These are phyloP conservation scores for Sanguinoderma infundibulare DNA, from an alignment of 1,284 basidiomycete species.

Conservation along the genomic window DNA sequence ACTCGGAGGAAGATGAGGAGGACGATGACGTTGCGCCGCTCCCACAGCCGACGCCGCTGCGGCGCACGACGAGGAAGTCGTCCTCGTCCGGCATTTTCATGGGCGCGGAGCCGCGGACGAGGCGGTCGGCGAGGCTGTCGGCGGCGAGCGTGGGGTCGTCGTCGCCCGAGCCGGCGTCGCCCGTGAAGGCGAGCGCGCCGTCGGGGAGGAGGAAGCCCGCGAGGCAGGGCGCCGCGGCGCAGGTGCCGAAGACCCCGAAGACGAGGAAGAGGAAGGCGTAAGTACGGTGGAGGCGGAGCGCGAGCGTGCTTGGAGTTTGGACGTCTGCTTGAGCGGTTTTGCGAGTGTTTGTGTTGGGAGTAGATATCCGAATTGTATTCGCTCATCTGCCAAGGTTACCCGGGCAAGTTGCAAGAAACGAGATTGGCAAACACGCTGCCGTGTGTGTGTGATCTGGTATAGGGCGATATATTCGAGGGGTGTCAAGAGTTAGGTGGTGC, in stretches of 20 bases:
- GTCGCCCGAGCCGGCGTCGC: conserved; percentile 33
- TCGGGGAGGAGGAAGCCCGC: conserved; percentile 16
- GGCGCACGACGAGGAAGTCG: conserved; percentile 29
- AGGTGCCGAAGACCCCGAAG: conserved; percentile 6
- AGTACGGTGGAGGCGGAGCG: too few species aligned
- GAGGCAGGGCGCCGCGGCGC: neutral
- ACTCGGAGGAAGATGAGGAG: conserved; percentile 55
- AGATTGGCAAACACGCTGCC: too few species aligned
- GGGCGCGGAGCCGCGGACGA: conserved; percentile 19
- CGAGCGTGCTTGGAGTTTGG: too few species aligned
- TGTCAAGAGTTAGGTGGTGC: too few species aligned
- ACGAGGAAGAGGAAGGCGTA: conserved; percentile 26
- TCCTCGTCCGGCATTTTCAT: conserved; percentile 24
- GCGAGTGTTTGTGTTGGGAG: neutral
- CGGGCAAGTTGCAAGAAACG: too few species aligned
- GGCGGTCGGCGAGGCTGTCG: conserved; percentile 28
- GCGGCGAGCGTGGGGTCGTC: conserved; percentile 31
- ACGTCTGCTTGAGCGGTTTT: too few species aligned
- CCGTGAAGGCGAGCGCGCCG: conserved; percentile 28
- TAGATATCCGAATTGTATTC: neutral
- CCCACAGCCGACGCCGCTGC: conserved; percentile 36
- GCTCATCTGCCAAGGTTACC: too few species aligned
- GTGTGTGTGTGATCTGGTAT: too few species aligned
- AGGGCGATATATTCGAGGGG: too few species aligned
- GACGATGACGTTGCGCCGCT: conserved; percentile 55